phyloP scores from a whole-genome alignment of 768 basidiomycete genomes.

The Strobilomyces dryophilus region DNA sequence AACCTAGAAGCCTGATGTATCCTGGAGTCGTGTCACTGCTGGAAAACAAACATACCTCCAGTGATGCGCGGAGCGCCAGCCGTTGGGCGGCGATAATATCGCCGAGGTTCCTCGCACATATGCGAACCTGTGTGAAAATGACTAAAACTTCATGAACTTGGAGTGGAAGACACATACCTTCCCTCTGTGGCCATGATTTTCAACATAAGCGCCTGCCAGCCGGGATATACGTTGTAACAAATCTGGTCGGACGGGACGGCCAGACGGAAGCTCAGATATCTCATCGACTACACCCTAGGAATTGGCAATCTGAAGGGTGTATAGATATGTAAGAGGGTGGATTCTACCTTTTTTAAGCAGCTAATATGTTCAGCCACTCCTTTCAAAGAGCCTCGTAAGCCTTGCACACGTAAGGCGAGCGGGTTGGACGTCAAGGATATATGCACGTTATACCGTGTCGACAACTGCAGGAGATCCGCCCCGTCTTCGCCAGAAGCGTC shows the following conservation, averaged over 20 bases:
- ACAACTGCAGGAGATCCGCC: slow-evolving; percentile 52
- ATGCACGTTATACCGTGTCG: slow-evolving; percentile 57
- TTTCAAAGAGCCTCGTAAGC: slow-evolving; percentile 49
- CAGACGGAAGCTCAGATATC: slow-evolving; percentile 41
- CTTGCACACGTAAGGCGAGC: slow-evolving; percentile 56
- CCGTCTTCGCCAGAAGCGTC: slow-evolving; percentile 47
- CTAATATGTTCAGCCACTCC: slow-evolving; percentile 44
- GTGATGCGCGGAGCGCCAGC: slow-evolving; percentile 47
- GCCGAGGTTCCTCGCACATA: slow-evolving; percentile 45
- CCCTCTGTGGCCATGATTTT: slow-evolving; percentile 43
- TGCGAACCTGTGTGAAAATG: slow-evolving; percentile 42
- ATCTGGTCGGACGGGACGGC: slow-evolving; percentile 39
- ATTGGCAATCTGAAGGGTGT: not conserved
- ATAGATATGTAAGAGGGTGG: not conserved
- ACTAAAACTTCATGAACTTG: not conserved
- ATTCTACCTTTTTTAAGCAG: slow-evolving; percentile 44
- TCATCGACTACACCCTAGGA: slow-evolving; percentile 30
- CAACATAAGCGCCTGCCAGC: slow-evolving; percentile 57
- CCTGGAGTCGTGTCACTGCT: slow-evolving; percentile 3
- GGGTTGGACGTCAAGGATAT: slow-evolving; percentile 56
- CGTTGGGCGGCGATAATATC: slow-evolving; percentile 45
- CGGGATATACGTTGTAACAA: slow-evolving; percentile 67
- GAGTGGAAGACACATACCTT: slow-evolving; percentile 35
- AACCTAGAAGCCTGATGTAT: slow-evolving; percentile 10
- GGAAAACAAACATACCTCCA: slow-evolving; percentile 41